Evolutionary conservation across 495 filamentous ascomycete genomes (phyloP).

Genomic region (Massariosphaeria phaeospora): DNA sequence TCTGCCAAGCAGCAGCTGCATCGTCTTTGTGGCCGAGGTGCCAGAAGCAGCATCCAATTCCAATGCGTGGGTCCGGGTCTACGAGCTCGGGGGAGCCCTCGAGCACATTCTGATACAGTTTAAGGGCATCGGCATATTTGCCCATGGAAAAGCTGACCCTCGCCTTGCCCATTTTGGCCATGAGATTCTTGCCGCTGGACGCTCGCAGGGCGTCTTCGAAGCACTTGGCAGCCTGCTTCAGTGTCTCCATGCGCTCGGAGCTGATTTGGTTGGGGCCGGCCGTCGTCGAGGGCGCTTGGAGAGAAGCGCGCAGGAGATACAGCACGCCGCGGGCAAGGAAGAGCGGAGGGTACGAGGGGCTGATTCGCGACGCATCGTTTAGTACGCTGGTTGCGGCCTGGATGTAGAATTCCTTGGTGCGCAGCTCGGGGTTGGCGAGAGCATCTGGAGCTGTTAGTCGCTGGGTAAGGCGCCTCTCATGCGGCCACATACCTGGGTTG

Average conservation of each 20-base stretch:
- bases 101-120: constrained; percentile 80
- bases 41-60: constrained; percentile 94
- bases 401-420: constrained; percentile 88
- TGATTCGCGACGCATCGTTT: constrained; percentile 91
- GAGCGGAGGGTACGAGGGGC: constrained; percentile 80
- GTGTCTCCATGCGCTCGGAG: constrained; percentile 69
- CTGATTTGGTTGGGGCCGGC: constrained; percentile 58
- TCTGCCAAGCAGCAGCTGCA: constrained; percentile 83
- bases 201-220: constrained; percentile 88
- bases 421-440: constrained; percentile 59
- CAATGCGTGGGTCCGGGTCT: constrained; percentile 94
- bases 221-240: constrained; percentile 77
- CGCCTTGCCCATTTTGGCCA: constrained; percentile 83
- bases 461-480: too few relatives aligned
- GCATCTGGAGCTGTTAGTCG: constrained; percentile 37
- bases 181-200: constrained; percentile 78
- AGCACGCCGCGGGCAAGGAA: constrained; percentile 90
- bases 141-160: constrained; percentile 78
- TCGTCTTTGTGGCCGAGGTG: constrained; percentile 89
- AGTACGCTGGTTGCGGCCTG: constrained; percentile 82
- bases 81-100: constrained; percentile 75
- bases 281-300: constrained; percentile 69
- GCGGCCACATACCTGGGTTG: constrained; percentile 32
- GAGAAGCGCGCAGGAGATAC: constrained; percentile 77
- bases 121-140: constrained; percentile 73